Base-by-base conservation (phyloP, 805 yeast species). In the Hanseniaspora lindneri region DNA sequence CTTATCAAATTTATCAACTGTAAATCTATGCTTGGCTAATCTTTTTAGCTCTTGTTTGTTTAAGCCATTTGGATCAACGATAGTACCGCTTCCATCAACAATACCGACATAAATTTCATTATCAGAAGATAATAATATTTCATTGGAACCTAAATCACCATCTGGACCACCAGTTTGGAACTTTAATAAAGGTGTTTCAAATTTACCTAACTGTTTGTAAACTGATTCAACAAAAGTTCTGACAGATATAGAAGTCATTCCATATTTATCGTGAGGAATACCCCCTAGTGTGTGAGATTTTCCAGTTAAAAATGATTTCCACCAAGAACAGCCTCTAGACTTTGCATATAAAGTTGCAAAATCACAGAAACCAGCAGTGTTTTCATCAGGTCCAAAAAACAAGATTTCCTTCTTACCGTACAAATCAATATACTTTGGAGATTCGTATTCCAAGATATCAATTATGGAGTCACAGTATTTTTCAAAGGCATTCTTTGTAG, bases 361-460 rank as follows among this genome's bases (percentile, higher is more conserved):
- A 65, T 92, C 88, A 46, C 87, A 95, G 60, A 83, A 80, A 21
- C 81, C 82, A 19, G 98, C 97, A 47, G 97, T 88, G 64, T 95
- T 94, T 72, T 89, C 98, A 68, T 89, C 98, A n/a, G 98, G 98
- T 49, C 98, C 98, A 80, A 89, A 82, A 66, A 85, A 89, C 57
- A 92, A 70, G 58, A 92, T 89, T 71, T 89, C 98, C 43, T 83
- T 85, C 60, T 82, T 75, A 50, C 77, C 76, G 63, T 85, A 80
- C 50, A 84, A 70, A 63, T 89, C 97, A 46, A 89, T 88, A 61
- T 87, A 81, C 50, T 77, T 70, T 58, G 83, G 94, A 32, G 43
- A 36, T 68, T 85, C 80, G 54, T 79, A 75, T 39, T 89, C 87
- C 58, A 88, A 71, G 55, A 89, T 72, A 64, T 89, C 98, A 56